Evolutionary conservation across 1,284 basidiomycete species (phyloP).

Genomic region (Ceratobasidium theobromae): DNA sequence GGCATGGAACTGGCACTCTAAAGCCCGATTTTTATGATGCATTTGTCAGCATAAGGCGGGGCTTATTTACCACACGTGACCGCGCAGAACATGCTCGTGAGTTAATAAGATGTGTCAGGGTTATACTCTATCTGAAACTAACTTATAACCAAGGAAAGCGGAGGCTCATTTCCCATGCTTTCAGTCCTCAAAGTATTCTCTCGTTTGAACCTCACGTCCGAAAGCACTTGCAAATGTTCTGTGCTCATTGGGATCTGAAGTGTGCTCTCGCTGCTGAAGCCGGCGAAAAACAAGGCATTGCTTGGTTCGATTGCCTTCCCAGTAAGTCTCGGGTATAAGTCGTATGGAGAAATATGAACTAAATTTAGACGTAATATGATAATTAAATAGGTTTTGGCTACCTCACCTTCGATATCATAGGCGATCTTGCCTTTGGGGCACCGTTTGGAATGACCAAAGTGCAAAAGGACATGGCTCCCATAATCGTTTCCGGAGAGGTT

Average conservation of each 20-base stretch:
- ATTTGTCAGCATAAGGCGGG: not conserved
- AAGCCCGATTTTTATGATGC: not conserved
- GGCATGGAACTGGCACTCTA: not conserved
- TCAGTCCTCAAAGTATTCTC: not conserved
- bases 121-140: not conserved
- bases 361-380: too few species aligned
- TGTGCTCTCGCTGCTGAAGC: conserved; percentile 37
- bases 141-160: not conserved
- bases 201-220: not conserved
- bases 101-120: not conserved
- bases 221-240: not conserved
- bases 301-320: not conserved
- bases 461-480: not conserved
- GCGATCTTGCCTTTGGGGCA: conserved; percentile 49
- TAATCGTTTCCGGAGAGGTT: not conserved
- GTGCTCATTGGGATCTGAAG: not conserved
- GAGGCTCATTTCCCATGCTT: not conserved
- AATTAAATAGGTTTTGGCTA: conserved; percentile 44
- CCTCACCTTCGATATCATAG: conserved; percentile 53
- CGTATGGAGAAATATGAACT: too few species aligned
- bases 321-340: too few species aligned
- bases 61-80: not conserved
- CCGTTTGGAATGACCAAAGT: conserved; percentile 51
- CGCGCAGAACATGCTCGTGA: not conserved
- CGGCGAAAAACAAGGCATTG: conserved; percentile 44